Conservation (phyloP, 352 stramenopile species). For the Pythium brachiatum region DNA sequence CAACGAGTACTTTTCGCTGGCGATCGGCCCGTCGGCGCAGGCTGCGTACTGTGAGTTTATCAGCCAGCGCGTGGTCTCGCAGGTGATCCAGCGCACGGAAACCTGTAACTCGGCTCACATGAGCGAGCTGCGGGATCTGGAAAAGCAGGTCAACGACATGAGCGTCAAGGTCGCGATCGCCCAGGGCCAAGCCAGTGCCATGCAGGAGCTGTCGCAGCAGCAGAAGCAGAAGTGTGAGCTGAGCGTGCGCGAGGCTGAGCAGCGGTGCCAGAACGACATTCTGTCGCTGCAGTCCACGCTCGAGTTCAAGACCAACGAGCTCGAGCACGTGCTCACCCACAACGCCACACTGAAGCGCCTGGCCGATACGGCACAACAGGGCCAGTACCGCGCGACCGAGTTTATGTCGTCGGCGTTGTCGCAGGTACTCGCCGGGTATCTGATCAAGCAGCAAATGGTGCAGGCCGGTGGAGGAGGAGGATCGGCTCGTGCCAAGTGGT, state of each 20-base stretch:
- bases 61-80: constrained; percentile 64
- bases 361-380: constrained; percentile 80
- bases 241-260: constrained; percentile 72
- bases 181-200: constrained; percentile 75
- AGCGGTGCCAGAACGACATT: constrained; percentile 69
- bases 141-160: constrained; percentile 80
- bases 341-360: constrained; percentile 86
- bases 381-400: constrained; percentile 83
- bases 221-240: constrained; percentile 79
- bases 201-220: constrained; percentile 76
- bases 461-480: constrained; percentile 12
- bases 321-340: constrained; percentile 86
- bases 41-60: constrained; percentile 83
- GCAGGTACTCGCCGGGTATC: constrained; percentile 73
- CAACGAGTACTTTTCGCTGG: constrained; percentile 55
- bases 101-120: constrained; percentile 72
- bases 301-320: constrained; percentile 86
- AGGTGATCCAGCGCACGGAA: constrained; percentile 80
- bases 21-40: constrained; percentile 73
- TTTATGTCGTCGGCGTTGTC: constrained; percentile 70
- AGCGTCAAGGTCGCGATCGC: constrained; percentile 80
- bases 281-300: constrained; percentile 59
- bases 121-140: constrained; percentile 66
- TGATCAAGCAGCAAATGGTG: constrained; percentile 82
- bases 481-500: constrained; percentile 62